A percentile compares a stretch with the other conserved stretches of the same genome.
These are phyloP conservation scores for Metschnikowia matae DNA, from an alignment of 805 yeast species.

Conservation along the genomic window DNA sequence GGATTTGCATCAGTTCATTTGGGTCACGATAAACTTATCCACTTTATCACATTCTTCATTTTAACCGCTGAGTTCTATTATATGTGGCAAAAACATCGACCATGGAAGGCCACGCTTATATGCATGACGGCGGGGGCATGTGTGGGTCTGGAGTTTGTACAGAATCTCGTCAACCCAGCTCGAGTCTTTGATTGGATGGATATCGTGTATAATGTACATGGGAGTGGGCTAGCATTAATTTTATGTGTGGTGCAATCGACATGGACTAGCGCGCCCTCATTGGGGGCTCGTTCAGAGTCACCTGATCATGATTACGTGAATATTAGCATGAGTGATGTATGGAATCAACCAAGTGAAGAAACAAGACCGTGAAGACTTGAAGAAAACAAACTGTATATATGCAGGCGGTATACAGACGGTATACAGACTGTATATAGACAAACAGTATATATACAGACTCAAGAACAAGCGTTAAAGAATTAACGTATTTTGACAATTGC, in stretches of 20 bases:
- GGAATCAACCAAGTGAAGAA: background rate
- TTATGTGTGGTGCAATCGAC: constrained; percentile 8
- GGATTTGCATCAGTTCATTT: constrained; percentile 49
- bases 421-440: too few relatives aligned
- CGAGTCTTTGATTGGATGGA: constrained; percentile 49
- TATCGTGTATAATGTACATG: constrained; percentile 34
- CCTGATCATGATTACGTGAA: constrained; percentile 17
- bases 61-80: constrained; percentile 49
- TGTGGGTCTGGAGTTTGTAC: constrained; percentile 49
- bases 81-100: constrained; percentile 32
- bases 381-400: too few relatives aligned
- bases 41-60: constrained; percentile 43
- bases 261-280: background rate
- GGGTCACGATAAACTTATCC: constrained; percentile 49
- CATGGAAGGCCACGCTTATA: constrained; percentile 25
- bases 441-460: too few relatives aligned
- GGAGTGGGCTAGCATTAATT: constrained; percentile 28
- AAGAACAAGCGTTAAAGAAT: too few relatives aligned
- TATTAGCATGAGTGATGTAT: constrained; percentile 19
- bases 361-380: too few relatives aligned
- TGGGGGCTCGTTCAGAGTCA: background rate
- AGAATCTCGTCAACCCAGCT: constrained; percentile 41
- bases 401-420: too few relatives aligned
- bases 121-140: constrained; percentile 47
- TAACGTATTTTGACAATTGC: too few relatives aligned